phyloP scores from a whole-genome alignment of 495 filamentous ascomycete species.

The Saxophila tyrrhenica region DNA sequence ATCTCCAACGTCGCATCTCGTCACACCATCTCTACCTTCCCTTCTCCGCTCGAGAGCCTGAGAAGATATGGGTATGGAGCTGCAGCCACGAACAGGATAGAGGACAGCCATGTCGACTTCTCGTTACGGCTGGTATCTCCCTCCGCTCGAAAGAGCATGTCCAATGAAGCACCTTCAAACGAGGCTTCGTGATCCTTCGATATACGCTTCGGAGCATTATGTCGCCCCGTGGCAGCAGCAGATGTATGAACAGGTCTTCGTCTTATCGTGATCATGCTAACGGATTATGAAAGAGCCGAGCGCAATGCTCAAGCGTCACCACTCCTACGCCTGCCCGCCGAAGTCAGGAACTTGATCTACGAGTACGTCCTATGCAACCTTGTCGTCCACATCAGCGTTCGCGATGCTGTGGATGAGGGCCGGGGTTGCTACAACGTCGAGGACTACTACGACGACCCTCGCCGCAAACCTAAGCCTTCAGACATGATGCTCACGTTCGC shows the following conservation, averaged over 20 bases:
- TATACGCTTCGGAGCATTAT: not conserved
- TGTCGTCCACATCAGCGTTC: not conserved
- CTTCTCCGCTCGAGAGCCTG: too few species aligned
- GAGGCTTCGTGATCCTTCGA: not conserved
- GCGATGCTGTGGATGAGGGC: not conserved
- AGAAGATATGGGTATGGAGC: too few species aligned
- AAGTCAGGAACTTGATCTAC: not conserved
- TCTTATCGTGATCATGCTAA: not conserved
- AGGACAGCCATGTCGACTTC: too few species aligned
- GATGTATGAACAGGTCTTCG: not conserved
- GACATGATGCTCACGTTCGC: not conserved
- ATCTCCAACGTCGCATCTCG: not conserved
- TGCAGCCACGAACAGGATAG: too few species aligned
- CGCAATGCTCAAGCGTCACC: not conserved
- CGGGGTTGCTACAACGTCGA: not conserved
- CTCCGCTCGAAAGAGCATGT: not conserved
- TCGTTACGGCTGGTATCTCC: too few species aligned
- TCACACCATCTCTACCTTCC: not conserved
- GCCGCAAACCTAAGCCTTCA: too few species aligned
- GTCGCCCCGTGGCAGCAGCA: not conserved
- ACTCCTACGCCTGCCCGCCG: not conserved
- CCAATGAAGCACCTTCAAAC: not conserved
- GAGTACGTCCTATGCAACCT: not conserved
- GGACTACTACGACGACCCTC: not conserved
- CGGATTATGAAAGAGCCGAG: not conserved